Evolutionary conservation across 2,329 filamentous ascomycete genomes (phyloP).

Genomic region (Colletotrichum gloeosporioides): DNA sequence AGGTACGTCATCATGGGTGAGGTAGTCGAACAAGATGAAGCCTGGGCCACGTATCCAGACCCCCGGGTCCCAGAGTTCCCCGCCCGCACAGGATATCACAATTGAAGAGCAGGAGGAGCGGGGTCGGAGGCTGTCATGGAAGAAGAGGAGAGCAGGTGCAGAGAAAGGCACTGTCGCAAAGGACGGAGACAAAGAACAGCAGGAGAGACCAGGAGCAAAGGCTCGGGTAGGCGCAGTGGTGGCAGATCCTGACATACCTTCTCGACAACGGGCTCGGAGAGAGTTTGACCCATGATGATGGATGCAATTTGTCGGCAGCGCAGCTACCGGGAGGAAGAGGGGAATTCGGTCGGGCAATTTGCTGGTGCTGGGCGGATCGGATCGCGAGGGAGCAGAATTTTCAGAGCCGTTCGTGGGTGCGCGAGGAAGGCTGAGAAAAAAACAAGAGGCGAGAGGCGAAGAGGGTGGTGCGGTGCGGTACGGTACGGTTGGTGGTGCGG

Average conservation of each 20-base stretch:
- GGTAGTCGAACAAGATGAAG: neutral
- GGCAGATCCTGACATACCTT: conserved; percentile 73
- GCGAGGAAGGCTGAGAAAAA: conserved; percentile 13
- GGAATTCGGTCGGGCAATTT: conserved; percentile 9
- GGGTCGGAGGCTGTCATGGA: neutral
- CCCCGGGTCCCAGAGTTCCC: neutral
- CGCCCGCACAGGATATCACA: conserved; percentile 5
- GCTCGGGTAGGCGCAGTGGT: neutral
- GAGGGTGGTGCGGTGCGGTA: conserved; percentile 1
- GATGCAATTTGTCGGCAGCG: conserved; percentile 31
- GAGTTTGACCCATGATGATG: conserved; percentile 91
- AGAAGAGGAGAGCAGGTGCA: neutral
- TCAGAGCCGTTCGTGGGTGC: conserved; percentile 13
- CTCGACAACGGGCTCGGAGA: conserved; percentile 98
- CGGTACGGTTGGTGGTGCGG: conserved; percentile 15
- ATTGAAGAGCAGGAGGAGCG: neutral
- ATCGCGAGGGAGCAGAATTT: neutral
- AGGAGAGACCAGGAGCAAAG: neutral
- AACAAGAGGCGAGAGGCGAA: conserved; percentile 5
- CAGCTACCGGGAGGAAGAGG: conserved; percentile 27
- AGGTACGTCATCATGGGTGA: conserved; percentile 12
- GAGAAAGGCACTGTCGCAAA: neutral
- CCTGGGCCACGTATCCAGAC: neutral
- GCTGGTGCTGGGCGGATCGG: neutral
- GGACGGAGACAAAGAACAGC: neutral